Percentiles rank a stretch among this genome's conserved stretches.
Evolutionary conservation across 805 yeast species (phyloP).

Genomic region (Myxozyma nipponensis): DNA sequence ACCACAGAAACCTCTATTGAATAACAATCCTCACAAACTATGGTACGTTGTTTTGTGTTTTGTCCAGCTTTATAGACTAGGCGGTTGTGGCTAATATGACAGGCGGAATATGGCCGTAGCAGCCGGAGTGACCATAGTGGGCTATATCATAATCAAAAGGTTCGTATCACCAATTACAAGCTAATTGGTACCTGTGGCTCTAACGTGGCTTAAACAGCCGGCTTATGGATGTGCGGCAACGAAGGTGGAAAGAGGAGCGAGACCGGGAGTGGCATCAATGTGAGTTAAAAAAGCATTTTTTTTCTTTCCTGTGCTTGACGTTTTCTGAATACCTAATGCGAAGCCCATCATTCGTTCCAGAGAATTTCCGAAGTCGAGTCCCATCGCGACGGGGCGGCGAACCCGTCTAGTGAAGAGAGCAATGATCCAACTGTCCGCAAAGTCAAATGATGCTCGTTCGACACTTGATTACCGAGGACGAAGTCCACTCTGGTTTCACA

Average conservation of each 20-base stretch:
- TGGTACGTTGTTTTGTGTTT: background rate
- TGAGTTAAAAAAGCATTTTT: background rate
- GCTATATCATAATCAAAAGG: background rate
- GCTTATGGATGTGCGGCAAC: background rate
- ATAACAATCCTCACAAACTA: slow-evolving; percentile 1
- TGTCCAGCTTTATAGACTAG: background rate
- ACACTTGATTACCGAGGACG: too few species aligned
- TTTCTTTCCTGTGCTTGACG: background rate
- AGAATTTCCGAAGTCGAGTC: slow-evolving; percentile 24
- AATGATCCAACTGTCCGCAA: slow-evolving; percentile 17
- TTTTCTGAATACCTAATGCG: background rate
- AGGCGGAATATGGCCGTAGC: background rate
- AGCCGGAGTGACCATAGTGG: background rate
- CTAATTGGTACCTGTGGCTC: background rate
- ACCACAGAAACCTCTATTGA: background rate
- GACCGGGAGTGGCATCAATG: background rate
- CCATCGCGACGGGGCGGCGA: slow-evolving; percentile 24
- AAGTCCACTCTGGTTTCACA: too few species aligned
- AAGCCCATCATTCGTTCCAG: slow-evolving; percentile 21
- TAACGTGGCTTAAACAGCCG: background rate
- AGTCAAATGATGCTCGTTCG: background rate
- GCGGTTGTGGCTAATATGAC: background rate
- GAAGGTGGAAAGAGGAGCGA: background rate
- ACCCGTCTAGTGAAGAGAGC: slow-evolving; percentile 23
- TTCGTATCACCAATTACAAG: background rate